Evolutionary conservation across 2,329 filamentous ascomycete species (phyloP), one percentile per base, ranked within the genome.

Genomic region (Arthrinium puccinioides): DNA sequence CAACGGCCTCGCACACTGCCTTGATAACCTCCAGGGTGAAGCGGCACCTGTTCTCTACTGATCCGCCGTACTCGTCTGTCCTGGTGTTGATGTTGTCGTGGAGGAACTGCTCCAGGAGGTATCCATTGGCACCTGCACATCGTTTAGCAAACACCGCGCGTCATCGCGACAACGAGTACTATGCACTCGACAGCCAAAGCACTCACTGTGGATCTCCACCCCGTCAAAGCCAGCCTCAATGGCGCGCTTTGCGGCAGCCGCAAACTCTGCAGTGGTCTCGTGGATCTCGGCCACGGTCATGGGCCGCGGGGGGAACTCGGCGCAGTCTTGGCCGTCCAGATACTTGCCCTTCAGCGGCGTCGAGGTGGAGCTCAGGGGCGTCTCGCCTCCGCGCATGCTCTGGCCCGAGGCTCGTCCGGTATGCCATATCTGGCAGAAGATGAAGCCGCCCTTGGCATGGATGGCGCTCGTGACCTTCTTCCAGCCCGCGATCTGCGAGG

Each of bases 231-330:
- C 84, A 2, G 75, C 76, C 31, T 69, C 64, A 2, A 86, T 56
- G 1, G 82, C 72, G 9, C 74, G 60, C 47, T 67, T 64, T 0
- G 69, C 64, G 1, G 68, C 70, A 0, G 65, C 69, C 1, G 68
- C 72, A 60, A 74, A 87, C 3, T 75, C 75, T 5, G 54, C 52
- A 56, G 84, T 84, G 41, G 82, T 62, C 4, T 70, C 57, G 37
- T 74, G 67, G 39, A 89, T 88, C 32, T 87, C 82, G 2, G 69
- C 60, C 14, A 72, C 60, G 0, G 74, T 79, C 74, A 88, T 76
- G 14, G 69, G 77, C 38, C 71, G 50, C 24, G 40, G 76, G 2
- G 82, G 82, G 20, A 35, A 38, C 9, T 52, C 45, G 21, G 51
- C 49, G 16, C 49, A 48, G 9, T 45, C 46, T 31, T 46, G 53